Percentiles rank a stretch among this genome's conserved stretches.
Conservation (phyloP, 2,329 filamentous ascomycete genomes). For the Colletotrichum spaethianum region DNA sequence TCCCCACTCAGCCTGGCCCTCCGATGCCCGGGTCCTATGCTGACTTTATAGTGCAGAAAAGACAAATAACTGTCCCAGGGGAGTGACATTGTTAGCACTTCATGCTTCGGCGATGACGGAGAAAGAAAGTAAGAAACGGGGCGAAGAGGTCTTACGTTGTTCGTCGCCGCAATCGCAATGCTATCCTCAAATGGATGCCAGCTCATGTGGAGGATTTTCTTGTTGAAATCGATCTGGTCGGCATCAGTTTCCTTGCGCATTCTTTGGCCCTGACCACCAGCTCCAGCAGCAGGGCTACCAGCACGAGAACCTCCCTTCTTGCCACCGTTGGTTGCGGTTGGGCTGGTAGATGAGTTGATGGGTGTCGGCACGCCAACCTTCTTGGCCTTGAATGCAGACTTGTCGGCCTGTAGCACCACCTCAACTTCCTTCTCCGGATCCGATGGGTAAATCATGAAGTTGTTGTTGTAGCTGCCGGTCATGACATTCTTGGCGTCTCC, state of each 20-base stretch:
- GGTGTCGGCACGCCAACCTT: conserved; percentile 98
- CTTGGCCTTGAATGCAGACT: conserved; percentile 99
- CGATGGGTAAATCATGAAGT: conserved; percentile 99
- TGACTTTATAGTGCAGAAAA: conserved; percentile 78
- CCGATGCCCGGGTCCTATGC: not conserved
- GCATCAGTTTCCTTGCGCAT: conserved; percentile 99
- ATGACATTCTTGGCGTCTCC: conserved; percentile 99
- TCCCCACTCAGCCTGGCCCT: conserved; percentile 3
- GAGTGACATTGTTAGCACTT: not conserved
- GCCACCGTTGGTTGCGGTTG: conserved; percentile 76
- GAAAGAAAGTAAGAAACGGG: not conserved
- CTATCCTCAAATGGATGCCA: conserved; percentile 99
- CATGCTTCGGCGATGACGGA: not conserved
- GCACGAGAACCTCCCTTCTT: conserved; percentile 93
- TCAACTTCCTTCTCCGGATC: conserved; percentile 97
- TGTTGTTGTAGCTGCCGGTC: conserved; percentile 99
- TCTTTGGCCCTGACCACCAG: conserved; percentile 79
- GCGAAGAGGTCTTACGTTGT: conserved; percentile 83
- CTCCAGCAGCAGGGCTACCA: conserved; percentile 84
- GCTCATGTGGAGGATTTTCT: conserved; percentile 99
- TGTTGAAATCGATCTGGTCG: conserved; percentile 99
- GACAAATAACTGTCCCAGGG: conserved; percentile 74
- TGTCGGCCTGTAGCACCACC: conserved; percentile 97
- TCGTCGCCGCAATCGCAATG: conserved; percentile 98
- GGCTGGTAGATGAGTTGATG: conserved; percentile 87